Conservation (phyloP, 2,329 filamentous ascomycete genomes). For the Fusarium sp. region DNA sequence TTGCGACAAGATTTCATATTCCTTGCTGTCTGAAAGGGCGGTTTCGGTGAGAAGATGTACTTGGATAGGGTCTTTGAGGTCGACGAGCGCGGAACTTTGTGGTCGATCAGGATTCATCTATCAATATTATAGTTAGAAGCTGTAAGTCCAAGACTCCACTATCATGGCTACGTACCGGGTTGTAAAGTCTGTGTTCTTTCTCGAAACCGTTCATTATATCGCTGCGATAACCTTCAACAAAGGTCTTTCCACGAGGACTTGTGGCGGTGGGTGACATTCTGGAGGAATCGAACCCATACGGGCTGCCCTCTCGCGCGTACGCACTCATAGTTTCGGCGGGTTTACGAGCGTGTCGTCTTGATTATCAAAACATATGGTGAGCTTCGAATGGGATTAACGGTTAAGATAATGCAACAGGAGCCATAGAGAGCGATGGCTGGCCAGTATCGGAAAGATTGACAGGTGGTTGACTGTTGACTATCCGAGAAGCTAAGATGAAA, state of each 20-base stretch:
- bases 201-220: constrained; percentile 67
- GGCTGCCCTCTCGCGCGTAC: constrained; percentile 51
- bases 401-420: constrained; percentile 26
- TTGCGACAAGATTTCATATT: constrained; percentile 86
- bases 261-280: constrained; percentile 51
- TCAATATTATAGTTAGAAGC: constrained; percentile 22
- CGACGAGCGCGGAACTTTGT: constrained; percentile 68
- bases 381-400: constrained; percentile 4
- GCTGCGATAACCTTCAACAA: constrained; percentile 70
- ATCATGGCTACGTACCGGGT: constrained; percentile 62
- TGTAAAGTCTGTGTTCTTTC: constrained; percentile 65
- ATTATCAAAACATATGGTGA: constrained; percentile 42
- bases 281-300: constrained; percentile 52
- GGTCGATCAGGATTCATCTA: constrained; percentile 65
- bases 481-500: constrained; percentile 16
- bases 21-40: constrained; percentile 86
- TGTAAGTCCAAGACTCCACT: neutral
- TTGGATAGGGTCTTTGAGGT: constrained; percentile 79
- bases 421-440: constrained; percentile 41
- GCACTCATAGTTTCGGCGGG: constrained; percentile 54
- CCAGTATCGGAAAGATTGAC: constrained; percentile 12
- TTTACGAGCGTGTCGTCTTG: constrained; percentile 32
- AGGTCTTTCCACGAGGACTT: constrained; percentile 59
- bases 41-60: constrained; percentile 95
- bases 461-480: constrained; percentile 28